Base-by-base conservation (phyloP, 306 rosid genomes). In the Vigna hirtella region DNA sequence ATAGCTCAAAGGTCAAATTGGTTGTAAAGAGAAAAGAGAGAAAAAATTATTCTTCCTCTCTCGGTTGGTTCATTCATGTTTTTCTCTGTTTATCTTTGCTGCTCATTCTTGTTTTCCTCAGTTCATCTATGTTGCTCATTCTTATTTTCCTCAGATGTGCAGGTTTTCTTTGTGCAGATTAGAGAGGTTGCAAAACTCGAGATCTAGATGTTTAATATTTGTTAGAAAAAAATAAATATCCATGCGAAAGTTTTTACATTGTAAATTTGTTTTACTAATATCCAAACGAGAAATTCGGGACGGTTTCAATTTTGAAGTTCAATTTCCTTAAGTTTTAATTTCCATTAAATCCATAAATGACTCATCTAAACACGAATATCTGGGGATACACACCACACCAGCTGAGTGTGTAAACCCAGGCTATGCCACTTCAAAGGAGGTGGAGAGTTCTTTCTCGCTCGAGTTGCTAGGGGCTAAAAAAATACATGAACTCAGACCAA, bases 131-230 rank as follows among this genome's bases (percentile, higher is more conserved):
- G 32, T 2, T 28, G 32, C 32, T 28, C 32, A 4, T 28, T 28
- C 32, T 28, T 28, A 28, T 28, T 28, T 28, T 28, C 3, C 32
- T 28, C 32, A 5, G 13, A 42, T 42, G 47, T 42, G 47, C 47
- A 42, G 12, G 12, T 42, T 42, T 42, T 42, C 47, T 42, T 42
- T 42, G 13, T 2, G 74, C 94, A 89, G 85, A 85, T 89, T 63
- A 91, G 93, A 50, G 94, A 85, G 43, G 90, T 89, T 26, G 81
- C 81, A 71, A 88, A 66, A 66, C 93, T 85, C 65, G 90, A 89
- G 13, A 93, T 87, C 40, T 91, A 90, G 49, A 91, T 79, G 79
- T 90, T 88, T 78, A 88, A 86, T 30, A 88, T 85, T 80, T 88
- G 80, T 91, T 67, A 88, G 85, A 79, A 87, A 90, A 78, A 86